Base-by-base conservation (phyloP, 139 green algal species). In the Desmodesmus armatus region DNA sequence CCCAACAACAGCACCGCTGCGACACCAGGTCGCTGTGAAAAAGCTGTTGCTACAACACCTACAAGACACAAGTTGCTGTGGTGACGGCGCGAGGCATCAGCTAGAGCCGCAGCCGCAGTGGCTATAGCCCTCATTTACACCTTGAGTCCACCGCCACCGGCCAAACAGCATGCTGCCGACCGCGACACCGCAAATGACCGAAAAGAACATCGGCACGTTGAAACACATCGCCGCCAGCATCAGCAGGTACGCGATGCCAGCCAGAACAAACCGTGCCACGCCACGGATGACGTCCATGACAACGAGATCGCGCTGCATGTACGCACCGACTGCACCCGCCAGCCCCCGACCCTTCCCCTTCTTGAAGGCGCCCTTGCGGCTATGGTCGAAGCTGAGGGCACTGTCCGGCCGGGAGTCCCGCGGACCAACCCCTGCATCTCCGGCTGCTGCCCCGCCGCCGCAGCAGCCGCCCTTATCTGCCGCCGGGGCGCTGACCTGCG, bases 171-270 rank as follows among this genome's bases (percentile, higher is more conserved):
- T 72, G 21, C 81, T 82, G 19, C 90, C 90, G 19, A 92, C 49
- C 11, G 40, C 73, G 15, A 89, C 85, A 63, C 90, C 90, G 2
- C 77, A 31, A 6, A 87, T 82, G n/a, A 85, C 78, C 1, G 66
- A 71, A 49, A 91, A 67, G 63, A 94, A 91, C 49, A 94, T 90
- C 2, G 79, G 85, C 25, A 94, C 85, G 66, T 94, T 91, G 82
- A 90, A 93, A 19, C 78, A 88, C 87, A 94, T 90, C 4, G 88
- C 90, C 19, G 91, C 87, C 27, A 93, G 82, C 90, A 93, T 93
- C 77, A 88, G 55, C 53, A 85, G 19, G 35, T 88, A 85, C 1
- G 84, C 63, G 1, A 88, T 27, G 23, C 41, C 66, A 29, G 62
- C 72, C 5, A 80, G 62, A 23, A 86, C 60, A 27, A 63, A 74